Conservation (phyloP, 257 asterid species). For the Fraxinus excelsior region DNA sequence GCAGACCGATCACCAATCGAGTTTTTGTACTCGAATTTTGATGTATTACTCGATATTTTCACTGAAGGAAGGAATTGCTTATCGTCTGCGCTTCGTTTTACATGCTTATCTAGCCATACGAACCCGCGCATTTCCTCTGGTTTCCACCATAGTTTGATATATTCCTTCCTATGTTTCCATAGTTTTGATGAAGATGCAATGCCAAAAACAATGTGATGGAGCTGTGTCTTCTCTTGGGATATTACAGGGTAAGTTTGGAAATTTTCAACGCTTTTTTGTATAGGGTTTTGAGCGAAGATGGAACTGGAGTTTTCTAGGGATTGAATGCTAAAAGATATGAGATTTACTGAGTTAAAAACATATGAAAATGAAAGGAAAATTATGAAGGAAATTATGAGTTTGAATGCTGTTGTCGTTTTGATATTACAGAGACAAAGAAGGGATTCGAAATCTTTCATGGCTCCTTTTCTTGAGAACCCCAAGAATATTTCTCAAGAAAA, state of each 20-base stretch:
- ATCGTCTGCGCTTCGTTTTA: background rate
- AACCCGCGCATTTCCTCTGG: conserved; percentile 36
- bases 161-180: conserved; percentile 38
- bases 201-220: conserved; percentile 47
- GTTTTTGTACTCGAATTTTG: conserved; percentile 28
- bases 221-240: conserved; percentile 25
- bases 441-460: conserved; percentile 14
- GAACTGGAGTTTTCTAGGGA: background rate
- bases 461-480: background rate
- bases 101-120: conserved; percentile 39
- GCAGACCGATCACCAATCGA: conserved; percentile 33
- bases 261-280: background rate
- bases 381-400: conserved; percentile 13
- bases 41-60: conserved; percentile 37
- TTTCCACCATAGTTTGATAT: conserved; percentile 46
- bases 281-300: background rate
- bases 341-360: conserved; percentile 10
- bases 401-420: background rate
- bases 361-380: conserved; percentile 23
- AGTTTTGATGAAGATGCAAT: conserved; percentile 40
- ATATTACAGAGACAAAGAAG: background rate
- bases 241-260: background rate
- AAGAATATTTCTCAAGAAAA: background rate
- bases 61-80: conserved; percentile 22
- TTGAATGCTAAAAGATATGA: background rate